These are phyloP conservation scores for Chytriomyces hyalinus DNA, from an alignment of 192 early-diverging fungal genomes.

Conservation along the genomic window DNA sequence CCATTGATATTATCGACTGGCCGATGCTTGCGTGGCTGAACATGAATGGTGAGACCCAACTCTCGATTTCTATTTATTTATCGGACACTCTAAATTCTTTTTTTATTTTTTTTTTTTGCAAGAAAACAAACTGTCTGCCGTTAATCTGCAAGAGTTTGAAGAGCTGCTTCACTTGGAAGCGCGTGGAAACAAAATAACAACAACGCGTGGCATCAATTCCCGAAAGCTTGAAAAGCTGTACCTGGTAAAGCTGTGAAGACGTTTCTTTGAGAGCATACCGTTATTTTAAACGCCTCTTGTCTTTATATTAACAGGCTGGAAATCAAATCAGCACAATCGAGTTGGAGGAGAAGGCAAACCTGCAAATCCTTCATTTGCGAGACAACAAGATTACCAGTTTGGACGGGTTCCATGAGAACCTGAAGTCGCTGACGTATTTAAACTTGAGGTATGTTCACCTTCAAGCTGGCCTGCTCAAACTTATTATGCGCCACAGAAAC, in stretches of 20 bases:
- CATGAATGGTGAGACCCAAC: slow-evolving; percentile 48
- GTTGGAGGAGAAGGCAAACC: slow-evolving; percentile 44
- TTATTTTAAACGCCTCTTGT: not conserved
- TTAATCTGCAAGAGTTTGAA: slow-evolving; percentile 46
- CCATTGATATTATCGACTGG: slow-evolving; percentile 42
- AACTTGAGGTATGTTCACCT: slow-evolving; percentile 47
- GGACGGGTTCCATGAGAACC: slow-evolving; percentile 34
- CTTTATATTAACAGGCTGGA: slow-evolving; percentile 31
- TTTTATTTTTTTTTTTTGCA: slow-evolving; percentile 17
- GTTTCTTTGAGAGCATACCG: slow-evolving; percentile 1
- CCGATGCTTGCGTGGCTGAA: slow-evolving; percentile 57
- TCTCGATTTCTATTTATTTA: not conserved
- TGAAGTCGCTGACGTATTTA: slow-evolving; percentile 48
- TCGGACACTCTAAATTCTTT: not conserved
- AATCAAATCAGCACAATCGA: slow-evolving; percentile 48
- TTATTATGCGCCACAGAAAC: slow-evolving; percentile 31
- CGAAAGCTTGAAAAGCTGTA: slow-evolving; percentile 61
- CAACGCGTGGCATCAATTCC: slow-evolving; percentile 34
- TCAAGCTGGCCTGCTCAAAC: not conserved
- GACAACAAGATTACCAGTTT: slow-evolving; percentile 51
- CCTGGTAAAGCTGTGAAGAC: slow-evolving; percentile 36
- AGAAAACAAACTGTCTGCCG: slow-evolving; percentile 53
- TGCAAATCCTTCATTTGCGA: slow-evolving; percentile 57
- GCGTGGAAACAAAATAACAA: slow-evolving; percentile 48
- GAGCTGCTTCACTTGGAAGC: slow-evolving; percentile 56